Percentiles rank a stretch among this genome's conserved stretches.
Conservation (phyloP, 129 eudicot species). For the Tagetes erecta region DNA sequence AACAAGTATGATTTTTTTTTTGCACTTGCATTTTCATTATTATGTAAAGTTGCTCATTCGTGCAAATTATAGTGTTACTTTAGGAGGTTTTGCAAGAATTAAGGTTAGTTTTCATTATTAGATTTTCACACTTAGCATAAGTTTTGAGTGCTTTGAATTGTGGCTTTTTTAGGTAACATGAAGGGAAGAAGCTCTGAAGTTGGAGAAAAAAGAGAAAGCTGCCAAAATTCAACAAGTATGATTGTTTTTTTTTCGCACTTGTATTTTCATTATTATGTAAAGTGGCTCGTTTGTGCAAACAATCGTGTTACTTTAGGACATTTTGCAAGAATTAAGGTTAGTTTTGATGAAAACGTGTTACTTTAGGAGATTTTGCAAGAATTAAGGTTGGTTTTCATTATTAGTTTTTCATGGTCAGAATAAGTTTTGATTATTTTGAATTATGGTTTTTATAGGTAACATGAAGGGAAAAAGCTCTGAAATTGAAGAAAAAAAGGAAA, state of each 20-base stretch:
- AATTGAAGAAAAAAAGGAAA: slow-evolving; percentile 19
- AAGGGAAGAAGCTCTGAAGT: slow-evolving; percentile 12
- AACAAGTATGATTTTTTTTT: slow-evolving; percentile 26
- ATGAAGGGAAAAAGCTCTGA: slow-evolving; percentile 13
- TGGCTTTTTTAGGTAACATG: slow-evolving; percentile 3
- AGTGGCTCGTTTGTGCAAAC: not conserved
- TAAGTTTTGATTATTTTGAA: not conserved
- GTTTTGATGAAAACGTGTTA: not conserved
- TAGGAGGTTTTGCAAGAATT: not conserved
- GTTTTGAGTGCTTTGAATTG: not conserved
- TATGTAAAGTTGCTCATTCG: not conserved
- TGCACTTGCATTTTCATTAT: slow-evolving; percentile 10
- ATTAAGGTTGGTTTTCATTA: slow-evolving; percentile 8
- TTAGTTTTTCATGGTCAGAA: not conserved
- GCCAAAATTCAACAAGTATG: slow-evolving; percentile 27
- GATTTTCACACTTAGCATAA: not conserved
- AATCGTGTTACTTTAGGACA: not conserved
- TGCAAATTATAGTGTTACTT: not conserved
- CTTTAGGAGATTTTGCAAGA: not conserved
- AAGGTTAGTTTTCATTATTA: slow-evolving; percentile 5
- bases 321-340: slow-evolving; percentile 10
- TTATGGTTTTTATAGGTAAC: slow-evolving; percentile 7
- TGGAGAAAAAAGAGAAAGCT: slow-evolving; percentile 25
- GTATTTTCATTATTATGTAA: not conserved
- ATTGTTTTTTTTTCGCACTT: slow-evolving; percentile 21